Base-by-base conservation (phyloP, 2,329 filamentous ascomycete genomes). In the Colletotrichum tropicale region DNA sequence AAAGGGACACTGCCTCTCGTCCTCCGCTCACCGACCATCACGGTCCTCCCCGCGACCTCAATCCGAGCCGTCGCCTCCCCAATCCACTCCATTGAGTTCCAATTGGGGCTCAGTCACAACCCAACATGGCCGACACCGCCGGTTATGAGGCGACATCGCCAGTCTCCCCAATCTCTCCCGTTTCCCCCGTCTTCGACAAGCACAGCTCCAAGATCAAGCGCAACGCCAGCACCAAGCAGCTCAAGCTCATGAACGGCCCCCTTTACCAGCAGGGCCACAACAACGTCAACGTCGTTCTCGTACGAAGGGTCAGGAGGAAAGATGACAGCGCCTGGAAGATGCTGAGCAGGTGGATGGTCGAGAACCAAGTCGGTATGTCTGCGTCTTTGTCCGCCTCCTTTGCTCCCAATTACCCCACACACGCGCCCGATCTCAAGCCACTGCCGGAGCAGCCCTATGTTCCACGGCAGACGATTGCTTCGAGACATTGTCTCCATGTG, bases 281-380 rank as follows among this genome's bases (percentile, higher is more conserved):
- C 79, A 76, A 76, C 32, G 87, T 86, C 81, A 91, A 89, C 75
- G 87, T 88, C 62, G 87, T 91, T 64, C 85, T 91, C 30, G 87
- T 91, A 62, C 87, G 90, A 79, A 89, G 91, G 78, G 84, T 89
- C 77, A 93, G 90, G 86, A 87, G 88, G 81, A 92, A 92, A 83
- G 91, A 92, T 67, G 90, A 93, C 78, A 88, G 91, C 71, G 87
- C 91, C 55, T 86, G 91, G 80, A 92, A 90, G 81, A 89, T 89
- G 76, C 84, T 94, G 61, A 90, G 91, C 76, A 88, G 89, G 81
- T 95, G 93, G 92, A 90, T 96, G 82, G 91, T 95, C 79, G 88
- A 94, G 81, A 95, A 96, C 84, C 94, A 96, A 84, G 93, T 95
- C 80, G 94, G 94, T 96, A 92, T 75, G 91, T 76, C 69, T 61